Evolutionary conservation across 2,329 filamentous ascomycete species (phyloP).

Genomic region (Xylaria sp.): DNA sequence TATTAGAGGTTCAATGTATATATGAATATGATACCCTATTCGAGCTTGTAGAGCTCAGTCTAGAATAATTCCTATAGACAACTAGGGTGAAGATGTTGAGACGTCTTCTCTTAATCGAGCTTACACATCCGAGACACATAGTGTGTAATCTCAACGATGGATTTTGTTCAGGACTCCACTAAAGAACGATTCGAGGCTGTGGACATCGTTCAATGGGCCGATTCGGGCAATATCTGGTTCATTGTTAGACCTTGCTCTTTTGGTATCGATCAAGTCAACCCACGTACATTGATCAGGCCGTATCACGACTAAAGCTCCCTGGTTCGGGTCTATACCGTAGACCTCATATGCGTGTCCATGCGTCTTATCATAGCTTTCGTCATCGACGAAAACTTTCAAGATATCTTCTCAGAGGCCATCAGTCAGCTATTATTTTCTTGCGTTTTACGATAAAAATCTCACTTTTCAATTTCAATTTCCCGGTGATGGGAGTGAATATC

Average conservation of each 20-base stretch:
- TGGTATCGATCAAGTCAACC: not conserved
- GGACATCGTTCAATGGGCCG: conserved; percentile 36
- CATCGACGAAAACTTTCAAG: conserved; percentile 68
- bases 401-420: conserved; percentile 56
- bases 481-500: conserved; percentile 66
- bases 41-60: not conserved
- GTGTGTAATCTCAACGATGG: not conserved
- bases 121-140: not conserved
- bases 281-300: conserved; percentile 70
- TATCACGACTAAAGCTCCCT: conserved; percentile 63
- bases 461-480: conserved; percentile 67
- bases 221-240: conserved; percentile 47
- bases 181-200: conserved; percentile 42
- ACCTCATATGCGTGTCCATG: conserved; percentile 67
- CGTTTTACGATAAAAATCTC: conserved; percentile 31
- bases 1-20: conserved; percentile 14
- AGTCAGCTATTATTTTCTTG: not conserved
- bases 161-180: conserved; percentile 37
- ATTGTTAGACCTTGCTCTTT: conserved; percentile 14
- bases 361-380: conserved; percentile 64
- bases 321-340: conserved; percentile 61
- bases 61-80: not conserved
- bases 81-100: not conserved
- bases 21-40: conserved; percentile 30
- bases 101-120: not conserved